Percentiles rank a stretch among this genome's conserved stretches.
Conservation (phyloP, 1,139 yeast species). For the Diutina siamensis region DNA sequence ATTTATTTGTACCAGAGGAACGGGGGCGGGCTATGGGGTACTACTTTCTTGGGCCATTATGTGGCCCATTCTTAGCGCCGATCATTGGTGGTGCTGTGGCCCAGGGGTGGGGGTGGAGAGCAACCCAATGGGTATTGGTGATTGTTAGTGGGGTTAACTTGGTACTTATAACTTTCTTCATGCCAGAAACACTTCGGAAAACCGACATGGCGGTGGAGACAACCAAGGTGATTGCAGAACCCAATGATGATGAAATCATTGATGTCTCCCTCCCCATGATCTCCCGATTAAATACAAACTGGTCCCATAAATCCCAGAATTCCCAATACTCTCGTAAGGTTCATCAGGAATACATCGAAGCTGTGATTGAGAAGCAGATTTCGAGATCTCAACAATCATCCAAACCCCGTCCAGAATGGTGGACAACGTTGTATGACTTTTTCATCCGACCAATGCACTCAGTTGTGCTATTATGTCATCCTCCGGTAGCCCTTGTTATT, state of each 20-base stretch:
- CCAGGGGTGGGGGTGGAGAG: constrained; percentile 74
- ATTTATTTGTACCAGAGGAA: constrained; percentile 52
- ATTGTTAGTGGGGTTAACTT: constrained; percentile 50
- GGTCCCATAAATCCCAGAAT: neutral
- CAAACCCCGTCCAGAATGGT: too few species aligned
- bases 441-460: constrained; percentile 37
- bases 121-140: constrained; percentile 79
- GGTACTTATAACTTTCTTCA: constrained; percentile 35
- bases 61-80: constrained; percentile 76
- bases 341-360: neutral
- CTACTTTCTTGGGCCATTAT: constrained; percentile 69
- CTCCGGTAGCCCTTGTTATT: constrained; percentile 62
- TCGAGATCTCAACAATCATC: too few species aligned
- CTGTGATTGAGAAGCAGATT: neutral
- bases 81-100: constrained; percentile 72
- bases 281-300: neutral
- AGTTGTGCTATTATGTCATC: constrained; percentile 45
- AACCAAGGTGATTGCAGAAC: too few species aligned
- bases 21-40: constrained; percentile 77
- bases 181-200: constrained; percentile 80
- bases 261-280: neutral
- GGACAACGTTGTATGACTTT: constrained; percentile 36
- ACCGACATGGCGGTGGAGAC: too few species aligned
- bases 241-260: too few species aligned
- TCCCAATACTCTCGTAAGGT: neutral